phyloP scores from a whole-genome alignment of 2,329 filamentous ascomycete genomes.

The Curvularia eragrostidis region DNA sequence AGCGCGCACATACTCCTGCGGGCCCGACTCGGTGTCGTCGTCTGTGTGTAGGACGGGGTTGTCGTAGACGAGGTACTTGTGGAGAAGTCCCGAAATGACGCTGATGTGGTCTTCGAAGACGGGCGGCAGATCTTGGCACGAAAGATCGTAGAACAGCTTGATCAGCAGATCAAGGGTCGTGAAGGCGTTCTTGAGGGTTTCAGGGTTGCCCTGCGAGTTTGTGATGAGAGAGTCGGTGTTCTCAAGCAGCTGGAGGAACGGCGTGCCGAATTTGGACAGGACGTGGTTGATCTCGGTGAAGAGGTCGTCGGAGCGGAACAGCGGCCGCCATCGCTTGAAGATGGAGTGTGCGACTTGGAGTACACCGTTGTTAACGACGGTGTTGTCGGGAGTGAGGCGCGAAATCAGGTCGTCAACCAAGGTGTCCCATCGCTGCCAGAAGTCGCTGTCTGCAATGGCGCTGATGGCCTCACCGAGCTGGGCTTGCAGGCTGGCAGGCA shows the following conservation, averaged over 20 bases:
- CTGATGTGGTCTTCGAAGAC: constrained; percentile 89
- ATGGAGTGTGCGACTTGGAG: constrained; percentile 98
- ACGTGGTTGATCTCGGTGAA: constrained; percentile 98
- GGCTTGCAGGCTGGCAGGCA: constrained; percentile 84
- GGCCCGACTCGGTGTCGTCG: constrained; percentile 87
- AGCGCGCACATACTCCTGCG: constrained; percentile 85
- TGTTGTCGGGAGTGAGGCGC: constrained; percentile 80
- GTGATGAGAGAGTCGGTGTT: constrained; percentile 74
- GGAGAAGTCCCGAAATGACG: constrained; percentile 77
- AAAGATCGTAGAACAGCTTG: constrained; percentile 94
- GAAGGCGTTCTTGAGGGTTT: constrained; percentile 77
- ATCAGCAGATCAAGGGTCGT: constrained; percentile 85
- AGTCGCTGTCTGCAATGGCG: constrained; percentile 96
- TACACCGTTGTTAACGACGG: constrained; percentile 88
- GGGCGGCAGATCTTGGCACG: constrained; percentile 94
- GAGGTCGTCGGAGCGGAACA: constrained; percentile 90
- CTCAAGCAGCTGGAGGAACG: constrained; percentile 82
- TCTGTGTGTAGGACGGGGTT: constrained; percentile 83
- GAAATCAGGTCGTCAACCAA: constrained; percentile 91
- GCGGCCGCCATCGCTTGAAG: constrained; percentile 91
- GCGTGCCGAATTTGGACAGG: constrained; percentile 78
- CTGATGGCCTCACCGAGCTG: constrained; percentile 97
- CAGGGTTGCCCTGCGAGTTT: constrained; percentile 76
- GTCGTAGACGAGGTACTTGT: constrained; percentile 92
- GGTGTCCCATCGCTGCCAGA: constrained; percentile 96